Conservation (phyloP, 164 flowering plant genomes). For the Malania oleifera region DNA sequence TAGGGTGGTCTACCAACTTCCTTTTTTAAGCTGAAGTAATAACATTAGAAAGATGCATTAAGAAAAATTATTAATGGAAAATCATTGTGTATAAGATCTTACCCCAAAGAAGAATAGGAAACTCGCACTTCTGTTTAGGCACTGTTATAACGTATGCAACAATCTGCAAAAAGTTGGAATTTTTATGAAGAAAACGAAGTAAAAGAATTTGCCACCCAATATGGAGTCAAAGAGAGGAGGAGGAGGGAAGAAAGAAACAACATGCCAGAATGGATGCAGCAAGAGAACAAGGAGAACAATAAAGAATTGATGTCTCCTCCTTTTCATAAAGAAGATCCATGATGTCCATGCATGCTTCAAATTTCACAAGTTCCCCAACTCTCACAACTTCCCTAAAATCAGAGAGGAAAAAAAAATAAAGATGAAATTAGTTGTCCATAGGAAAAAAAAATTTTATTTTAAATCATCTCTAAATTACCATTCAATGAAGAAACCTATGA, state of each 20-base stretch:
- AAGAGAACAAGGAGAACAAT: slow-evolving; percentile 43
- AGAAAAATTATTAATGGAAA: not conserved
- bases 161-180: slow-evolving; percentile 34
- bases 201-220: not conserved
- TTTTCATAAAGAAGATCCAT: slow-evolving; percentile 84
- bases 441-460: not conserved
- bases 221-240: not conserved
- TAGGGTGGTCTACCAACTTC: no score
- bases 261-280: slow-evolving; percentile 74
- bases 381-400: slow-evolving; percentile 48
- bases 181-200: not conserved
- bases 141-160: slow-evolving; percentile 60
- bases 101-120: slow-evolving; percentile 83
- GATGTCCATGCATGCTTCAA: slow-evolving; percentile 65
- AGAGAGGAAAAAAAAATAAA: not conserved
- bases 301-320: slow-evolving; percentile 43
- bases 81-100: slow-evolving; percentile 15
- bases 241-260: not conserved
- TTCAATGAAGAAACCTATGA: not conserved
- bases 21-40: no score
- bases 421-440: not conserved
- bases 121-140: slow-evolving; percentile 62
- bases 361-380: slow-evolving; percentile 52
- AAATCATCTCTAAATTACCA: not conserved
- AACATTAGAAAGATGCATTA: no score